phyloP scores from a whole-genome alignment of 768 basidiomycete genomes.

The Trametes maxima region DNA sequence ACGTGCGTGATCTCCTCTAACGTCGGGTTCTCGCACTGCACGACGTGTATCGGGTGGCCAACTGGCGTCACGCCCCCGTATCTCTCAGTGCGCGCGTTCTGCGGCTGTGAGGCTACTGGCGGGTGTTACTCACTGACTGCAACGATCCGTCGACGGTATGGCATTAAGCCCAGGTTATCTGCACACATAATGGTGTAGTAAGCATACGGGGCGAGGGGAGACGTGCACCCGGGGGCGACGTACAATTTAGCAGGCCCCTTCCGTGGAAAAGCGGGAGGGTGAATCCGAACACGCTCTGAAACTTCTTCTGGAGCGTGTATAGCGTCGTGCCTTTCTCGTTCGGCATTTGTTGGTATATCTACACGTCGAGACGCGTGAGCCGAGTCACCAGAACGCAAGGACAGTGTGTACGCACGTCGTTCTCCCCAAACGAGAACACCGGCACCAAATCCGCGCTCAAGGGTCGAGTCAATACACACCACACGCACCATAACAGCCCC shows the following conservation, averaged over 20 bases:
- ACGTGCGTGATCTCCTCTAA: slow-evolving; percentile 76
- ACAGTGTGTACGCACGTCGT: slow-evolving; percentile 66
- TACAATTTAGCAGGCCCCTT: slow-evolving; percentile 92
- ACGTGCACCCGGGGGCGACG: slow-evolving; percentile 25
- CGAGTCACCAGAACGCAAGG: background rate
- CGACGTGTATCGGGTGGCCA: slow-evolving; percentile 84
- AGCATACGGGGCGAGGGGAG: background rate
- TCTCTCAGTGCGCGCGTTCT: too few relatives aligned
- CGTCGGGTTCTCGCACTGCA: slow-evolving; percentile 77
- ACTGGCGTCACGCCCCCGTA: slow-evolving; percentile 47
- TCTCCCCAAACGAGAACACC: slow-evolving; percentile 98
- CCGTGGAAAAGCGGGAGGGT: slow-evolving; percentile 98
- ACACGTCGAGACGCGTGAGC: slow-evolving; percentile 2
- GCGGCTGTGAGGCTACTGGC: background rate
- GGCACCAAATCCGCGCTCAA: slow-evolving; percentile 91
- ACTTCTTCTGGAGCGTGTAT: slow-evolving; percentile 85
- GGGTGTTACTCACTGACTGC: slow-evolving; percentile 80
- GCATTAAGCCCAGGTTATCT: slow-evolving; percentile 97
- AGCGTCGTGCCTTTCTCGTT: slow-evolving; percentile 91
- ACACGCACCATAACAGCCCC: background rate
- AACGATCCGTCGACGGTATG: slow-evolving; percentile 93
- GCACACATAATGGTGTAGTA: background rate
- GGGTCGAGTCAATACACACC: background rate
- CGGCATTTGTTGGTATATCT: slow-evolving; percentile 98
- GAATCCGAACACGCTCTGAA: slow-evolving; percentile 92